Percentiles rank a stretch among this genome's conserved stretches.
Evolutionary conservation across 2,329 filamentous ascomycete genomes (phyloP).

Genomic region (Aspergillus hortae): DNA sequence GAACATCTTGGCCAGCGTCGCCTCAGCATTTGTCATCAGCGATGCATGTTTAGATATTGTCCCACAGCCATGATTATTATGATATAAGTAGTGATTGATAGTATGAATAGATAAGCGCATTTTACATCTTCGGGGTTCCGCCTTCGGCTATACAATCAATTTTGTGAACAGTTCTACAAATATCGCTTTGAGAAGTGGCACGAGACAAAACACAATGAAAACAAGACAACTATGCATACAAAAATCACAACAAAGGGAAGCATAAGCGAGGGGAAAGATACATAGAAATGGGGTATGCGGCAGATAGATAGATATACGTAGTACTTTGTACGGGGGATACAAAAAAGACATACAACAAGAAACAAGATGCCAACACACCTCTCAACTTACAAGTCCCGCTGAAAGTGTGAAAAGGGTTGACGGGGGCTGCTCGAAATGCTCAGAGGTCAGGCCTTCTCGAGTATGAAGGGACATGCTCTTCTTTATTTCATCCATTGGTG

Average conservation of each 20-base stretch:
- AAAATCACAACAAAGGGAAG: neutral
- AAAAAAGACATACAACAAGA: conserved; percentile 2
- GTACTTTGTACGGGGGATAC: neutral
- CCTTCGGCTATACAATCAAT: conserved; percentile 8
- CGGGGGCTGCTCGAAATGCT: neutral
- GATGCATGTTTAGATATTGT: conserved; percentile 1
- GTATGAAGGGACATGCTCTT: neutral
- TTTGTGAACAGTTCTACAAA: conserved; percentile 7
- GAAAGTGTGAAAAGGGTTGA: conserved; percentile 6
- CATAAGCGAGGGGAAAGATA: neutral
- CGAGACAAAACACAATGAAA: neutral
- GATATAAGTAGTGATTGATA: conserved; percentile 1
- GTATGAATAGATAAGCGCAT: neutral
- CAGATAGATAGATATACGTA: neutral
- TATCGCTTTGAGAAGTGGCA: conserved; percentile 5
- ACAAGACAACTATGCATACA: conserved; percentile 5
- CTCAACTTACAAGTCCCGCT: conserved; percentile 14
- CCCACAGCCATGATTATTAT: conserved; percentile 5
- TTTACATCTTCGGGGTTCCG: conserved; percentile 2
- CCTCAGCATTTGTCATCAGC: conserved; percentile 2
- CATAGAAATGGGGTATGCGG: conserved; percentile 6
- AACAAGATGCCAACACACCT: conserved; percentile 2
- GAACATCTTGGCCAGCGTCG: neutral
- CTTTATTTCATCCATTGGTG: neutral
- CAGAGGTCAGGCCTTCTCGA: no score